Conservation (phyloP, 768 basidiomycete genomes). For the Boletus sensibilis region DNA sequence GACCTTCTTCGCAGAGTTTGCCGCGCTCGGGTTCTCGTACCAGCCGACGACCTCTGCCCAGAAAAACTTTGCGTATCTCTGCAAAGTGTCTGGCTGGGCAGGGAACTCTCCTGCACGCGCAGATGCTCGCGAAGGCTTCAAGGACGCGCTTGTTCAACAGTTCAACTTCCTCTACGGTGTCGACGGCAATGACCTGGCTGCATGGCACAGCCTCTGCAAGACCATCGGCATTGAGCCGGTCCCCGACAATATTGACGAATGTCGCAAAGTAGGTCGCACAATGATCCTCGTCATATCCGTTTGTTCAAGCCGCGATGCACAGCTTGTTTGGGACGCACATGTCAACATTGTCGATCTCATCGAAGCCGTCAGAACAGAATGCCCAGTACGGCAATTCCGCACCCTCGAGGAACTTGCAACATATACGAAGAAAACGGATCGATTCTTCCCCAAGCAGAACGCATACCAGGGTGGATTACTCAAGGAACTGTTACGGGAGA, state of each 20-base stretch:
- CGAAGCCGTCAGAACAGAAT: conserved; percentile 10
- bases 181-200: conserved; percentile 9
- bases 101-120: background rate
- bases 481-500: conserved; percentile 27
- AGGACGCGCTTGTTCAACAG: conserved; percentile 24
- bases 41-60: conserved; percentile 3
- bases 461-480: conserved; percentile 32
- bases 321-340: conserved; percentile 25
- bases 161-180: conserved; percentile 26
- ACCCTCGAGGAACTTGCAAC: conserved; percentile 18
- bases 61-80: conserved; percentile 17
- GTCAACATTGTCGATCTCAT: conserved; percentile 36
- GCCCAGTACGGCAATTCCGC: conserved; percentile 20
- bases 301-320: background rate
- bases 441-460: conserved; percentile 30
- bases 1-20: conserved; percentile 12
- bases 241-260: conserved; percentile 14
- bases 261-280: conserved; percentile 13
- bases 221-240: conserved; percentile 14
- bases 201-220: conserved; percentile 26
- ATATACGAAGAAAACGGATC: conserved; percentile 21
- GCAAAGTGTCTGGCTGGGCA: conserved; percentile 6
- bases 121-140: conserved; percentile 6
- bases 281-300: background rate
- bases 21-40: conserved; percentile 13